Evolutionary conservation across 2,329 filamentous ascomycete species (phyloP).

Genomic region (Penicillium nordicum): DNA sequence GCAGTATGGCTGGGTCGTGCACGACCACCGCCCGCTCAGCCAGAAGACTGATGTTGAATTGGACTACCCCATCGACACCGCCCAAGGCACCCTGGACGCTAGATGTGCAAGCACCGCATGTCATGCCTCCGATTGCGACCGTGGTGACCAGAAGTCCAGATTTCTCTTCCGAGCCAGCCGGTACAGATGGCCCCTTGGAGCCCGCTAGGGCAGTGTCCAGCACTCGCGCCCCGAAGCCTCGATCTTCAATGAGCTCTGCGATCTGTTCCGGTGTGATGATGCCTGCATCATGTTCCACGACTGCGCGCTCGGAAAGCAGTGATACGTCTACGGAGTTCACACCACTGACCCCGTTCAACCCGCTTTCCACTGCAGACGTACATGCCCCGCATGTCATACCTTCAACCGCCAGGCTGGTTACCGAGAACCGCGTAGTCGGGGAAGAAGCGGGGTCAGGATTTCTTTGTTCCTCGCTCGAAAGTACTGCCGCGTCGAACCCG

Average conservation of each 20-base stretch:
- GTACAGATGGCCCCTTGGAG: constrained; percentile 29
- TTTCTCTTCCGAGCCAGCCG: constrained; percentile 34
- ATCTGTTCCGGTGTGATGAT: constrained; percentile 53
- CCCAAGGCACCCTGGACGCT: constrained; percentile 82
- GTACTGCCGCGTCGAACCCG: constrained; percentile 85
- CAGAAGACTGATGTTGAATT: constrained; percentile 92
- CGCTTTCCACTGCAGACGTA: constrained; percentile 78
- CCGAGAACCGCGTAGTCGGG: constrained; percentile 44
- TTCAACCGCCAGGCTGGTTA: constrained; percentile 73
- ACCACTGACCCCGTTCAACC: constrained; percentile 70
- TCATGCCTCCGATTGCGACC: constrained; percentile 92
- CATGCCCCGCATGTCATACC: constrained; percentile 93
- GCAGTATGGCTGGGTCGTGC: constrained; percentile 70
- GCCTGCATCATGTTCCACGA: constrained; percentile 71
- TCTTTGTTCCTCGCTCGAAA: constrained; percentile 67
- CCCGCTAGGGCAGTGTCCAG: constrained; percentile 61
- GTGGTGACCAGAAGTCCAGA: constrained; percentile 65
- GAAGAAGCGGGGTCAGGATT: constrained; percentile 30
- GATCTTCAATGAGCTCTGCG: constrained; percentile 59
- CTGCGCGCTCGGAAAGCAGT: constrained; percentile 76
- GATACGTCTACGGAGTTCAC: constrained; percentile 78
- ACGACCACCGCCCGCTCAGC: constrained; percentile 87
- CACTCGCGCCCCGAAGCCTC: constrained; percentile 77
- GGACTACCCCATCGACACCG: constrained; percentile 70
- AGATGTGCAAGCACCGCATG: constrained; percentile 92